Evolutionary conservation across 2,329 filamentous ascomycete genomes (phyloP), one percentile per base, ranked within the genome.

Genomic region (Tothia fuscella): DNA sequence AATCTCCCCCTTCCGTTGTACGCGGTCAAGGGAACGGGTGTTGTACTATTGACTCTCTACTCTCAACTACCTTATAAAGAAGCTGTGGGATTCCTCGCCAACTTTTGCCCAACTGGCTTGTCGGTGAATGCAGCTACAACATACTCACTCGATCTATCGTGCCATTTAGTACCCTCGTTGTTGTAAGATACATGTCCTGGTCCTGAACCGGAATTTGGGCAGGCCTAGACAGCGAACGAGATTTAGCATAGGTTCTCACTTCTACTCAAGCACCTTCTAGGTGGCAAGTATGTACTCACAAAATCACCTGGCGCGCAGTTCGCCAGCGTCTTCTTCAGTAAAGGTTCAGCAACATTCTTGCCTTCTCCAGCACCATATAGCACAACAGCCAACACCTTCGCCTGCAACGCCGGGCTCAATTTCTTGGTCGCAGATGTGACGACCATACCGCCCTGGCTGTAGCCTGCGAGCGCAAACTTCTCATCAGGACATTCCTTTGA

Each of bases 391-490:
- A 38, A 12, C 7, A 38, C 22, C 19, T 38, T 38, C 9, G 10
- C 7, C 16, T 25, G 9, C 10, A 38, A 19, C 17, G 26, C 35
- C 6, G 10, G 7, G 6, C 12, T 12, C 12, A 38, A 30, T 10
- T 24, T 16, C 9, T 28, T 24, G 9, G 16, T 7, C 9, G 10
- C 19, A 7, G 14, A 10, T 21, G 6, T 7, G 17, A 38, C 22
- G 9, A 38, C 17, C 21, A 12, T 19, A 6, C 17, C 35, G 19
- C 35, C 35, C 25, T 38, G 35, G 9, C 7, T 7, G 19, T 38
- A 38, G 7, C 35, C 35, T 12, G 16, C 35, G 12, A 38, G 35
- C 9, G 35, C 35, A 26, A 38, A 38, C 16, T 38, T 38, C 35
- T 38, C 17, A 20, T 38, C 35, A 10, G 35, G 35, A 20, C 35